Evolutionary conservation across 2,329 filamentous ascomycete genomes (phyloP), one percentile per base, ranked within the genome.

Genomic region (Stagonosporopsis chrysanthemi): DNA sequence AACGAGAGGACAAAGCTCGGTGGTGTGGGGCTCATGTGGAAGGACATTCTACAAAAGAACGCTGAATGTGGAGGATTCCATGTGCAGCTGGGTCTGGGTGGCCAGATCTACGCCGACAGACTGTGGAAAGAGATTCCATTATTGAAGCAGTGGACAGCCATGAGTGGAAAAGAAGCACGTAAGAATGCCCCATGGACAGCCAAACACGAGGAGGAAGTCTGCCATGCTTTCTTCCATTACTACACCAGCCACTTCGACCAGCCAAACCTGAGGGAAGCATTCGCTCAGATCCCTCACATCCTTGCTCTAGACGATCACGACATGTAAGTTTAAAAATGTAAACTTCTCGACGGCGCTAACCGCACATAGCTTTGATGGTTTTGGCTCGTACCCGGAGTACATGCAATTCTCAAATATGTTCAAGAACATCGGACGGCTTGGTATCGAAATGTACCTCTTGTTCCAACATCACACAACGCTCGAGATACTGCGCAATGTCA

Each of bases 221-320:
- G 90, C 2, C 93, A 98, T 77, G 93, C 95, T 7, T 99, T 97
- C 79, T 99, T 99, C 77, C 95, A 99, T 76, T 99, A 97, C 77
- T 99, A 99, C 75, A 97, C 93, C 1, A 97, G 92, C 66, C 94
- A 98, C 76, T 98, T 99, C 74, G 95, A 99, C 73, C 95, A 99
- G 77, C 93, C 94, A 6, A 94, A 96, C 76, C 77, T 99, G 64
- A 84, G 95, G 58, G 95, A 99, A 77, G 93, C 94, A 0, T 99
- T 97, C 80, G 95, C 95, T 22, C 95, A 99, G 79, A 97, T 99
- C 61, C 95, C 95, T 38, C 93, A 97, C 72, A 82, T 99, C 50
- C 83, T 96, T 68, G 92, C 96, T 73, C 88, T 99, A 50, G 93
- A 99, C 71, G 95, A 98, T 70, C 95, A 98, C 76, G 95, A 99